Conservation (phyloP, 768 basidiomycete species). For the Suillus tomentosus region DNA sequence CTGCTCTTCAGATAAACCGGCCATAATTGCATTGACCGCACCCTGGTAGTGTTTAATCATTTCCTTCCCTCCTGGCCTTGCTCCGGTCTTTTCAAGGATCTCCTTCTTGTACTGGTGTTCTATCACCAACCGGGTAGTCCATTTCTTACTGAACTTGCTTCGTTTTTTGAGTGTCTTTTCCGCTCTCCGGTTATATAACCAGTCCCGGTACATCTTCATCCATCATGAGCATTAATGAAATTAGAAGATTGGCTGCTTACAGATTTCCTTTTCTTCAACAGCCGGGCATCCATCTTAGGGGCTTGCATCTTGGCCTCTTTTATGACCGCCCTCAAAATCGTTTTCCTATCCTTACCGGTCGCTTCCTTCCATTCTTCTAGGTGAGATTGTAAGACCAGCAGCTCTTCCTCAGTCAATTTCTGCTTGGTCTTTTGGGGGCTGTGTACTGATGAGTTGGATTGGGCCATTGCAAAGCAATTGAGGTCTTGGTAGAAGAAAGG, state of each 20-base stretch:
- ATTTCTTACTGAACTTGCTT: neutral
- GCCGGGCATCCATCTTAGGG: neutral
- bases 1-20: too few species aligned
- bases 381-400: too few species aligned
- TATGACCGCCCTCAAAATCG: neutral
- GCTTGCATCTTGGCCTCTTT: neutral
- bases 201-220: neutral
- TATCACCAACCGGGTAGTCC: too few species aligned
- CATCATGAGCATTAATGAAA: neutral
- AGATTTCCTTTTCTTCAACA: neutral
- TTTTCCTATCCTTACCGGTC: too few species aligned
- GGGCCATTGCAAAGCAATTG: too few species aligned
- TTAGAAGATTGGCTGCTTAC: neutral
- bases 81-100: too few species aligned
- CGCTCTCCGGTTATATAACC: constrained; percentile 3
- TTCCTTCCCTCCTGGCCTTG: neutral
- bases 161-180: neutral
- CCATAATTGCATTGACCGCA: neutral
- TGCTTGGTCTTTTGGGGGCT: too few species aligned
- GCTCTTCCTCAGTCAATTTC: too few species aligned
- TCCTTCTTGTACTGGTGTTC: too few species aligned
- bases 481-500: too few species aligned
- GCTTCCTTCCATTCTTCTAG: too few species aligned
- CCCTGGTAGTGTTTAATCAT: neutral
- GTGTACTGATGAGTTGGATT: too few species aligned